Conservation (phyloP, 441 rosid species). For the Populus tomentosa region DNA sequence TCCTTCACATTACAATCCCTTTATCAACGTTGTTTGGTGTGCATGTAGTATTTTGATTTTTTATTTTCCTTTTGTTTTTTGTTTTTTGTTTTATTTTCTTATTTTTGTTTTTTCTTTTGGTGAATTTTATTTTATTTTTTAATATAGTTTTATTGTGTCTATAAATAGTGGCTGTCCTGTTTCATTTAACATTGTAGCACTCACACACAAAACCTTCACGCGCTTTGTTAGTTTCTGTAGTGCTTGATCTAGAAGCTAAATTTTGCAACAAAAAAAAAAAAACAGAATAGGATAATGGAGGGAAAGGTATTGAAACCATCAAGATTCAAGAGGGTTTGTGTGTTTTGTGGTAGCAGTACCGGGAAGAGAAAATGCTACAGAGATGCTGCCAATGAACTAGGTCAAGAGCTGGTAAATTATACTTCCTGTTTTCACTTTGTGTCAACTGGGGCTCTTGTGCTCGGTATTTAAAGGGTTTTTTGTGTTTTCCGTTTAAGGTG, state of each 20-base stretch:
- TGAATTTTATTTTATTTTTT: neutral
- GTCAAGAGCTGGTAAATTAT: constrained; percentile 70
- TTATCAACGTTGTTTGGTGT: neutral
- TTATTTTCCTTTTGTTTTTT: neutral
- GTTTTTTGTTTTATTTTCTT: neutral
- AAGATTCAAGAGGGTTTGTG: constrained; percentile 81
- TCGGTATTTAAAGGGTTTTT: neutral
- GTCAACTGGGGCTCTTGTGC: neutral
- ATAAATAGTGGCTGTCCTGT: neutral
- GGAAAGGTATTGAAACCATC: constrained; percentile 35
- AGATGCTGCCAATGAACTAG: constrained; percentile 81
- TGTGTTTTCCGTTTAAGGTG: constrained; percentile 37
- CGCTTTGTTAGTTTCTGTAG: neutral
- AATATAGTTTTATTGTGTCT: neutral
- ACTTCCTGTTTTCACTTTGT: neutral
- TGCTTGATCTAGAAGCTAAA: neutral
- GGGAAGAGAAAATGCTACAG: constrained; percentile 78
- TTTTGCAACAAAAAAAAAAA: neutral
- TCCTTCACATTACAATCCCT: neutral
- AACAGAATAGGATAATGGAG: constrained; percentile 31
- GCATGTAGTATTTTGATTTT: neutral
- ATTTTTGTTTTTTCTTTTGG: too few species aligned
- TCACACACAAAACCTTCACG: neutral
- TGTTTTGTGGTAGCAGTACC: constrained; percentile 91
- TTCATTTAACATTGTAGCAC: neutral